Evolutionary conservation across 768 basidiomycete species (phyloP).

Genomic region (Panaeolus papilionaceus): DNA sequence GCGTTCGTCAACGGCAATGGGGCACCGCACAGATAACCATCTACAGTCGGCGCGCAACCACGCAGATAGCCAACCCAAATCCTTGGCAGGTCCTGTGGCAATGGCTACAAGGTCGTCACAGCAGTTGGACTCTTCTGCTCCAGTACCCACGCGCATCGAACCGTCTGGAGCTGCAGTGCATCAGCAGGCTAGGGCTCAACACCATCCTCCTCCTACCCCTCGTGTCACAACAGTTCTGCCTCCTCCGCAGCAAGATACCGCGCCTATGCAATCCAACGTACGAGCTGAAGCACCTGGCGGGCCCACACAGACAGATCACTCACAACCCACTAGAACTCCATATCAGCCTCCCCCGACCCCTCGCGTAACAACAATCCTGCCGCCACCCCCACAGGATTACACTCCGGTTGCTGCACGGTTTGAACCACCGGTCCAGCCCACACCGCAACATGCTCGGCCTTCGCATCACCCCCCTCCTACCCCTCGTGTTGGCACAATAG

Average conservation of each 20-base stretch:
- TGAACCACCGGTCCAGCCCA: not conserved
- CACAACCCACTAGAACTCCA: not conserved
- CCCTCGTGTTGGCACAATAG: not conserved
- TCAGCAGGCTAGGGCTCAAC: not conserved
- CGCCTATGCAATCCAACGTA: not conserved
- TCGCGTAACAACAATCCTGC: not conserved
- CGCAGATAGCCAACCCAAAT: not conserved
- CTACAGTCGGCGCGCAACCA: not conserved
- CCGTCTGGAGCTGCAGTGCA: not conserved
- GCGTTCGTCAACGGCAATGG: not conserved
- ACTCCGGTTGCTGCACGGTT: not conserved
- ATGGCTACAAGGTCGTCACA: not conserved
- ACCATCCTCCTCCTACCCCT: not conserved
- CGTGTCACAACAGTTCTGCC: not conserved
- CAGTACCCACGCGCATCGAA: not conserved
- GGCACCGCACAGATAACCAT: not conserved
- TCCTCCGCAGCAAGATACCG: not conserved
- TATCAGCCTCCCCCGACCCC: slow-evolving; percentile 10
- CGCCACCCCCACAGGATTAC: not conserved
- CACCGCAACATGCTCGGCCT: not conserved
- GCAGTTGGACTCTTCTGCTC: not conserved
- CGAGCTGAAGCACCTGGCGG: not conserved
- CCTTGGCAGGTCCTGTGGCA: not conserved
- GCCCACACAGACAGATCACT: not conserved
- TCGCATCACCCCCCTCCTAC: slow-evolving; percentile 1